These are phyloP conservation scores for Metschnikowia koreensis DNA, from an alignment of 805 yeast genomes.

Conservation along the genomic window DNA sequence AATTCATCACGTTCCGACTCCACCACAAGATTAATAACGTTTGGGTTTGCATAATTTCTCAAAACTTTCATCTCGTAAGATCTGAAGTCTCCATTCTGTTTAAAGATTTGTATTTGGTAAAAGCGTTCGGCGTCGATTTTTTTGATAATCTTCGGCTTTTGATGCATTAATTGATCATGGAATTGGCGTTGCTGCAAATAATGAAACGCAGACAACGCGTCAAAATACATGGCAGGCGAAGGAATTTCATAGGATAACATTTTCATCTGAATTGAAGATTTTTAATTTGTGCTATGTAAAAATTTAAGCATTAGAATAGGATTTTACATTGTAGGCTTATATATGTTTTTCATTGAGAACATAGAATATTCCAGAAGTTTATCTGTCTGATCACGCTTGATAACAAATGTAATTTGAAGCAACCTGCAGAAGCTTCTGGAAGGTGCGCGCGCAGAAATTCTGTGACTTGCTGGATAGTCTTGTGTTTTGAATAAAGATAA, in stretches of 20 bases:
- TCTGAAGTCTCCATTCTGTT: slow-evolving; percentile 32
- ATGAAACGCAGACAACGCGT: slow-evolving; percentile 16
- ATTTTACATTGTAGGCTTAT: not conserved
- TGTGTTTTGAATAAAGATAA: not conserved
- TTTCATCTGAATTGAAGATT: not conserved
- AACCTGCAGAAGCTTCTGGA: not conserved
- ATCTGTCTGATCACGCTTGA: no score
- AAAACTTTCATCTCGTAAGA: slow-evolving; percentile 30
- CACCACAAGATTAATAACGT: slow-evolving; percentile 18
- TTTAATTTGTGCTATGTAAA: no score
- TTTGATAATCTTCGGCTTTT: slow-evolving; percentile 30
- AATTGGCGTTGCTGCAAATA: slow-evolving; percentile 15
- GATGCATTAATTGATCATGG: slow-evolving; percentile 10
- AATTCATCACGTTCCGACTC: slow-evolving; percentile 28
- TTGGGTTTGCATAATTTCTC: slow-evolving; percentile 10
- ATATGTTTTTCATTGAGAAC: not conserved
- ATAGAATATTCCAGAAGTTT: not conserved
- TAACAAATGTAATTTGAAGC: no score
- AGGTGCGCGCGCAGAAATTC: not conserved
- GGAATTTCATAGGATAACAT: slow-evolving; percentile 18
- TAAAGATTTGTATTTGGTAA: slow-evolving; percentile 37
- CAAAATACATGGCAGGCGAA: slow-evolving; percentile 15
- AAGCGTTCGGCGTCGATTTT: slow-evolving; percentile 34
- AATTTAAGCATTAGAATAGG: no score
- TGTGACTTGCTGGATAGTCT: not conserved